Evolutionary conservation across 192 early-diverging fungal genomes (phyloP), one percentile per base, ranked within the genome.

Genomic region (Podila verticillata): DNA sequence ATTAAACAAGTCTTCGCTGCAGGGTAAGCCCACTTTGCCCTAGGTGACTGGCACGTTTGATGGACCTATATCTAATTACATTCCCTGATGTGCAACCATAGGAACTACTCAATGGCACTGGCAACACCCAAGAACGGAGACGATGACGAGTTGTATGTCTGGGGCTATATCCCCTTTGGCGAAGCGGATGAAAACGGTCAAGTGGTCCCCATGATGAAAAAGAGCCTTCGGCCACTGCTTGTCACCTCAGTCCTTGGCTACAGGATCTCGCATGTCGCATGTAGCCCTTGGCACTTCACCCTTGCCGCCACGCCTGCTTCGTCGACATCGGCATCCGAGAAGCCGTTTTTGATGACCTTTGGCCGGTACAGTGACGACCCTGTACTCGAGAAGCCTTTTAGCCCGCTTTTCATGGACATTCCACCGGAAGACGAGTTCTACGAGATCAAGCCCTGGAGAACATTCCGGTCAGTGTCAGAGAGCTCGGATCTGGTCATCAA

Each of bases 401-500:
- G 70, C 36, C 77, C 77, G 8, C 15, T 80, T 31, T 80, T 72
- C 19, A 19, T 68, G 56, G 77, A 80, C 26, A 15, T 80, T 24
- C 70, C 77, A 17, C 70, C 77, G 9, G 77, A 80, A 39, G 77
- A 80, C 17, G 77, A 80, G 44, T 80, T 80, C 62, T 80, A 80
- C 54, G 70, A 80, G 19, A 61, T 72, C 61, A 72, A 72, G 28
- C 77, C 77, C 2, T 80, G 77, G 77, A 72, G 70, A 29, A 68
- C 65, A 12, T 80, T 80, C 28, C 69, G 66, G 4, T 63, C 77
- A 10, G 66, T 80, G 15, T 47, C 77, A 0, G 24, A 65, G 0
- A 68, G 48, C 5, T 72, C 77, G 2, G 77, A 80, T 29, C 39
- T 80, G 19, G 70, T 68, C n/a, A 80, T 80, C 70, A 80, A 72